Evolutionary conservation across 2,329 filamentous ascomycete species (phyloP).

Genomic region (Aureobasidium lini): DNA sequence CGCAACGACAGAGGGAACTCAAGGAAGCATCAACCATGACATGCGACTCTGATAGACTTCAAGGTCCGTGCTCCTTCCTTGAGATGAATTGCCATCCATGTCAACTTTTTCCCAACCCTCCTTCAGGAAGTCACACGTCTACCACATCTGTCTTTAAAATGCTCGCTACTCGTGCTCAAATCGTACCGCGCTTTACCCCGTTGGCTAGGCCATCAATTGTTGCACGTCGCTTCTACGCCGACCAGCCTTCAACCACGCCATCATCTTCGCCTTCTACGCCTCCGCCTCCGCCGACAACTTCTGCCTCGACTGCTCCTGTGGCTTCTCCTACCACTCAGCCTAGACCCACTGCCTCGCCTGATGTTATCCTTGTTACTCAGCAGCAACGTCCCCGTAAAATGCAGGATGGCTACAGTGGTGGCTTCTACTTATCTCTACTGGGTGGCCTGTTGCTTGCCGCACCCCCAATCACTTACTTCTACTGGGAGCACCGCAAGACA

Average conservation of each 20-base stretch:
- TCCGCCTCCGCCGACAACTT: background rate
- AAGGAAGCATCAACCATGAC: too few species aligned
- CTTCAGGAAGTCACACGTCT: background rate
- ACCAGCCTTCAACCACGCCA: background rate
- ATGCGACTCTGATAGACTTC: too few species aligned
- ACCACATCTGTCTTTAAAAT: background rate
- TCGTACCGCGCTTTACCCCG: background rate
- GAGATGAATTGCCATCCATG: too few species aligned
- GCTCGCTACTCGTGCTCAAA: background rate
- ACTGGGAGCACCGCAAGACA: conserved; percentile 25
- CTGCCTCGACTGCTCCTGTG: background rate
- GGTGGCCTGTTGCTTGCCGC: conserved; percentile 20
- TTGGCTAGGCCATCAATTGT: background rate
- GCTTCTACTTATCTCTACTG: conserved; percentile 11
- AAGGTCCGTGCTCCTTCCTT: too few species aligned
- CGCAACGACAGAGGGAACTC: too few species aligned
- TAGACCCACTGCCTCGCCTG: background rate
- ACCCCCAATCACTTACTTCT: conserved; percentile 24
- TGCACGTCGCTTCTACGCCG: conserved; percentile 7
- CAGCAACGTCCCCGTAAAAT: background rate
- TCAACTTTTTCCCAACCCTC: too few species aligned
- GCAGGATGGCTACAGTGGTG: conserved; percentile 3
- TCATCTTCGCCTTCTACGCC: background rate
- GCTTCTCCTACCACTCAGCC: background rate
- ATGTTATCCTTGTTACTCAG: background rate